Conservation (phyloP, 2,329 filamentous ascomycete genomes). For the Fusarium heterosporum region DNA sequence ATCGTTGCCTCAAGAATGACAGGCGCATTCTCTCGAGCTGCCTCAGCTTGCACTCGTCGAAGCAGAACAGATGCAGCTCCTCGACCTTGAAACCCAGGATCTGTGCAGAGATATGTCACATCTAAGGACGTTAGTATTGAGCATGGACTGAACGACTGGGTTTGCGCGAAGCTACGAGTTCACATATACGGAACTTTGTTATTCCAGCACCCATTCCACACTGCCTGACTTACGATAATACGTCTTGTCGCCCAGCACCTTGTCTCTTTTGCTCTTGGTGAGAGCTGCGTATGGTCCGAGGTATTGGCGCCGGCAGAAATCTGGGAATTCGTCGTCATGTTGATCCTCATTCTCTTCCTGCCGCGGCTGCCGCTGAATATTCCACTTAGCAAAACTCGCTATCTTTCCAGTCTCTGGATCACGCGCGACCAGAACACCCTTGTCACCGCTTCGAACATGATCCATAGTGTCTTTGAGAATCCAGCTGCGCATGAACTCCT, state of each 20-base stretch:
- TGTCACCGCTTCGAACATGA: constrained; percentile 45
- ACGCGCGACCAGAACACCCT: constrained; percentile 52
- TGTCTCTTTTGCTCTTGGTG: constrained; percentile 49
- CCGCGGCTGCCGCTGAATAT: constrained; percentile 43
- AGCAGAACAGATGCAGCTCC: constrained; percentile 54
- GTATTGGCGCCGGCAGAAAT: constrained; percentile 47
- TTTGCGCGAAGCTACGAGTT: not conserved
- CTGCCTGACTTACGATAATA: constrained; percentile 54
- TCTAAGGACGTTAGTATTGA: constrained; percentile 46
- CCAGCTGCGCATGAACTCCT: constrained; percentile 48
- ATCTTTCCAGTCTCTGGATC: constrained; percentile 47
- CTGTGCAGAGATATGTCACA: constrained; percentile 56
- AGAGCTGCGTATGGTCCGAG: constrained; percentile 51
- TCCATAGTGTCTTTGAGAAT: constrained; percentile 49
- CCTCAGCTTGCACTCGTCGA: constrained; percentile 50
- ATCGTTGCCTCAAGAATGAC: constrained; percentile 56
- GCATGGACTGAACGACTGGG: not conserved
- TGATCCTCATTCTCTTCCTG: constrained; percentile 25
- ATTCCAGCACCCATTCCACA: not conserved
- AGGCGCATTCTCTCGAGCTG: constrained; percentile 48
- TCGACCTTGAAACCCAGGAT: constrained; percentile 50
- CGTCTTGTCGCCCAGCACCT: constrained; percentile 46
- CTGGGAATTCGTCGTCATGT: constrained; percentile 49
- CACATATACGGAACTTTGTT: constrained; percentile 1
- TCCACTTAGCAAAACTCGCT: constrained; percentile 54